Evolutionary conservation across 768 basidiomycete genomes (phyloP).

Genomic region (Cubamyces lactineus): DNA sequence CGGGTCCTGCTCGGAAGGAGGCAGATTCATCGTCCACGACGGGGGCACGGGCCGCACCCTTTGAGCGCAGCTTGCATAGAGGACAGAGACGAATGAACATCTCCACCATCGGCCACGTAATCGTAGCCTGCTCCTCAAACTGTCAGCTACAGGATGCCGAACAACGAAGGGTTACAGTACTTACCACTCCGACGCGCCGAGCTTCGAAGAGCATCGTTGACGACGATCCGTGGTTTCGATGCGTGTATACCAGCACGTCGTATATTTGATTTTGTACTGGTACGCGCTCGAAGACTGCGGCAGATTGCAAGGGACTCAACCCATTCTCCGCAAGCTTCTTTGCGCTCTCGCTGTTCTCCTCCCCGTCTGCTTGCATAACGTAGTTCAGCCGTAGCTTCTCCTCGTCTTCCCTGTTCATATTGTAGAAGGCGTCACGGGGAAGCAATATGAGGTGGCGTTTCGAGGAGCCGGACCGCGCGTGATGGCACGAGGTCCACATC

Average conservation of each 20-base stretch:
- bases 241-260: slow-evolving; percentile 68
- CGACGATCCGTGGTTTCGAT: slow-evolving; percentile 59
- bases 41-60: slow-evolving; percentile 27
- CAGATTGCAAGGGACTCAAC: slow-evolving; percentile 35
- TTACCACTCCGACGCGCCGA: slow-evolving; percentile 61
- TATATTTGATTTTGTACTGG: slow-evolving; percentile 71
- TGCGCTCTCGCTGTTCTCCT: slow-evolving; percentile 24
- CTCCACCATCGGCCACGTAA: slow-evolving; percentile 78
- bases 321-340: slow-evolving; percentile 27
- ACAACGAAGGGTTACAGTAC: slow-evolving; percentile 30
- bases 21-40: slow-evolving; percentile 21
- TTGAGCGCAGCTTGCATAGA: slow-evolving; percentile 48
- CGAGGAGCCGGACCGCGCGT: slow-evolving; percentile 62
- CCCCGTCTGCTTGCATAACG: slow-evolving; percentile 44
- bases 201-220: slow-evolving; percentile 58
- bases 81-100: slow-evolving; percentile 67
- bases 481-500: slow-evolving; percentile 62
- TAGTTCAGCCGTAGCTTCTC: slow-evolving; percentile 54
- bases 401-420: slow-evolving; percentile 51
- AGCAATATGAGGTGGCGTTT: slow-evolving; percentile 59
- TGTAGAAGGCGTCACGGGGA: slow-evolving; percentile 63
- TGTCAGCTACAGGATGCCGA: slow-evolving; percentile 11
- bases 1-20: slow-evolving; percentile 9
- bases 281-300: slow-evolving; percentile 57
- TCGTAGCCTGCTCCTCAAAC: slow-evolving; percentile 48